phyloP scores from a whole-genome alignment of 2,329 filamentous ascomycete species.

The Pseudopyricularia cyperi region DNA sequence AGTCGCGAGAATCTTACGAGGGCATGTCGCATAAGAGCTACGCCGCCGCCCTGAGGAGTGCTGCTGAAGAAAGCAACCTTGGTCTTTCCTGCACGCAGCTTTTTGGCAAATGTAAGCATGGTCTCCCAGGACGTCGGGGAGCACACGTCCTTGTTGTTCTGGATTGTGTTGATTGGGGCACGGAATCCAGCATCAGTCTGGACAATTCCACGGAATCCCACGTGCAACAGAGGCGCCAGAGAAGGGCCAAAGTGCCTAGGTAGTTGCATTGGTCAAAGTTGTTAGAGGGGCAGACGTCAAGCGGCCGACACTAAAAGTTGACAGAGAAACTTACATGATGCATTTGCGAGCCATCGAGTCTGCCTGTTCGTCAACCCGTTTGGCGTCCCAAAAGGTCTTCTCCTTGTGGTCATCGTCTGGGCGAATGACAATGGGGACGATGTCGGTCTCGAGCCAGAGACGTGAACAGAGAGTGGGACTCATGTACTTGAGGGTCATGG shows the following conservation, averaged over 20 bases:
- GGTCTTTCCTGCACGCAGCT: constrained; percentile 48
- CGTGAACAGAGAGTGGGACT: constrained; percentile 55
- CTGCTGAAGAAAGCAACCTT: constrained; percentile 70
- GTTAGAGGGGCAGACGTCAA: constrained; percentile 2
- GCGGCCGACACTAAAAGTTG: too few species aligned
- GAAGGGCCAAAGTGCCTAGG: constrained; percentile 65
- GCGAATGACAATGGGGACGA: constrained; percentile 55
- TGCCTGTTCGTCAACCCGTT: constrained; percentile 65
- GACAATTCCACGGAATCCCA: constrained; percentile 55
- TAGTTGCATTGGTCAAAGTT: not conserved
- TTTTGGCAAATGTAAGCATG: constrained; percentile 47
- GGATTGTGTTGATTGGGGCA: constrained; percentile 42
- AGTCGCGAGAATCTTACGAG: constrained; percentile 57
- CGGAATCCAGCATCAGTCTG: constrained; percentile 56
- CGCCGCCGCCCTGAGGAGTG: constrained; percentile 71
- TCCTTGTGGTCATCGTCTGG: constrained; percentile 29
- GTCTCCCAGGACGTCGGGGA: constrained; percentile 49
- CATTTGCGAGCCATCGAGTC: constrained; percentile 73
- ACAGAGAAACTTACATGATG: constrained; percentile 41
- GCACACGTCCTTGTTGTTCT: constrained; percentile 50
- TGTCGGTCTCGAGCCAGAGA: constrained; percentile 65
- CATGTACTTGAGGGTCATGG: constrained; percentile 40
- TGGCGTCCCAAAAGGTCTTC: constrained; percentile 34
- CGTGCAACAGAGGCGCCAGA: constrained; percentile 52
- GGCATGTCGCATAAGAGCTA: constrained; percentile 71